These are phyloP conservation scores for Aspergillus sp. DNA, from an alignment of 2,329 filamentous ascomycete species.

Conservation along the genomic window DNA sequence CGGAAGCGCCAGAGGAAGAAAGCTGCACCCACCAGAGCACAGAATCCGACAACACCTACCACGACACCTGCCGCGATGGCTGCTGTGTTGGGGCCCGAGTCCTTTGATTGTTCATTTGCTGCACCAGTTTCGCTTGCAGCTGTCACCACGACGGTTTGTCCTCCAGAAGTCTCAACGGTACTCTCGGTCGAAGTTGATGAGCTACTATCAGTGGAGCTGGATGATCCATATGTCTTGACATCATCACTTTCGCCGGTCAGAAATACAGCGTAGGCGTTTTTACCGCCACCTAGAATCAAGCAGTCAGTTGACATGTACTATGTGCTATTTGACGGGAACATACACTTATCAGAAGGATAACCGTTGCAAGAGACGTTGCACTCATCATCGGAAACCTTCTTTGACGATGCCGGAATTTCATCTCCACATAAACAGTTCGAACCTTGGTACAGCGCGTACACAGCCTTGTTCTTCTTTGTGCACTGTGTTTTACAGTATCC, in stretches of 20 bases:
- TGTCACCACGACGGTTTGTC: conserved; percentile 29
- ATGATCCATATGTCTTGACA: conserved; percentile 41
- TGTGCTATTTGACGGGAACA: conserved; percentile 19
- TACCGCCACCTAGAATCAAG: conserved; percentile 49
- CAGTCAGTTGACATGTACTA: background rate
- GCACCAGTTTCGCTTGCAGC: conserved; percentile 5
- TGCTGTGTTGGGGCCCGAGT: conserved; percentile 57
- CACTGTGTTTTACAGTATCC: conserved; percentile 52
- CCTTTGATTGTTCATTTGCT: conserved; percentile 10
- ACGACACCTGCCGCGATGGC: conserved; percentile 85
- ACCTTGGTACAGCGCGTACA: conserved; percentile 57
- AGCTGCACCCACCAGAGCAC: conserved; percentile 58
- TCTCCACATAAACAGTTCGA: conserved; percentile 68
- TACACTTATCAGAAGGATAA: conserved; percentile 59
- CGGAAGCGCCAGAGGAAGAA: conserved; percentile 71
- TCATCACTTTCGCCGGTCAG: conserved; percentile 44
- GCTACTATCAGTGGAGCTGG: conserved; percentile 19
- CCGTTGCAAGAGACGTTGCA: conserved; percentile 64
- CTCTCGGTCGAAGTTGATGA: conserved; percentile 9
- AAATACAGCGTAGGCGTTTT: conserved; percentile 45
- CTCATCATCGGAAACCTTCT: conserved; percentile 49
- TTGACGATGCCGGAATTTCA: conserved; percentile 54
- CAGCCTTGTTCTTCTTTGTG: conserved; percentile 42
- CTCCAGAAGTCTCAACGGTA: conserved; percentile 4
- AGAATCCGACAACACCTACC: conserved; percentile 67